Percentiles rank a stretch among this genome's conserved stretches.
phyloP scores from a whole-genome alignment of 2,329 filamentous ascomycete genomes.

The Purpureocillium takamizusanense region DNA sequence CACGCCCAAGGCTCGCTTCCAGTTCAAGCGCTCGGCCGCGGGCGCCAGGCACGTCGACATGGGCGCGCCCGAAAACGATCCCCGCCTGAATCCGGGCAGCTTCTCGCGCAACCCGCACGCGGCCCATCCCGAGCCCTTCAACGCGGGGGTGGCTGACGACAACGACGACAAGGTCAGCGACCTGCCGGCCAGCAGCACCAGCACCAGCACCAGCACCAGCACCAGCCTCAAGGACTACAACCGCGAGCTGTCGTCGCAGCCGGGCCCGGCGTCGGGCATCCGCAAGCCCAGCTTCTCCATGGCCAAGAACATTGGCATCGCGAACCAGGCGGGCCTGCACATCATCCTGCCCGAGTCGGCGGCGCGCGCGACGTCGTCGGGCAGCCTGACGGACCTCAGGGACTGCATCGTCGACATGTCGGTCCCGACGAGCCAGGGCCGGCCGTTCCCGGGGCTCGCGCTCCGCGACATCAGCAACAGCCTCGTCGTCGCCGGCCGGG shows the following conservation, averaged over 20 bases:
- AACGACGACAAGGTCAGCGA: conserved; percentile 25
- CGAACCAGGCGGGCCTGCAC: conserved; percentile 58
- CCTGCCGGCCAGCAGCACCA: conserved; percentile 21
- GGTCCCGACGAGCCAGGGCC: conserved; percentile 43
- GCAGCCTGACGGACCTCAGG: conserved; percentile 59
- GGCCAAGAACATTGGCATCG: conserved; percentile 53
- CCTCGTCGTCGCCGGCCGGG: conserved; percentile 68
- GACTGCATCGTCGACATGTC: conserved; percentile 77
- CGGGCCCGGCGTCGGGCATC: conserved; percentile 27
- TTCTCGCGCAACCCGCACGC: conserved; percentile 18
- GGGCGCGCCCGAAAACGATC: conserved; percentile 32
- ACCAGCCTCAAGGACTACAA: conserved; percentile 44
- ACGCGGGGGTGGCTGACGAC: conserved; percentile 9
- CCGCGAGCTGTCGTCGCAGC: conserved; percentile 39
- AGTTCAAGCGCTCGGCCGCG: conserved; percentile 50
- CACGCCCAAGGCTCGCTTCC: conserved; percentile 70
- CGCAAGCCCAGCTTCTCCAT: conserved; percentile 57
- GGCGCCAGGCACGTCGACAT: conserved; percentile 28
- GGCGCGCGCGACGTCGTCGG: conserved; percentile 62
- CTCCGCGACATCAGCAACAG: conserved; percentile 62
- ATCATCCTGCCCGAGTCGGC: conserved; percentile 69
- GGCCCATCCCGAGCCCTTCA: conserved; percentile 6
- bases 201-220: no score
- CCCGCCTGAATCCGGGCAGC: conserved; percentile 28
- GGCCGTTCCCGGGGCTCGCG: conserved; percentile 58